phyloP scores from a whole-genome alignment of 176 grass and related monocot species.

The Lolium perenne region DNA sequence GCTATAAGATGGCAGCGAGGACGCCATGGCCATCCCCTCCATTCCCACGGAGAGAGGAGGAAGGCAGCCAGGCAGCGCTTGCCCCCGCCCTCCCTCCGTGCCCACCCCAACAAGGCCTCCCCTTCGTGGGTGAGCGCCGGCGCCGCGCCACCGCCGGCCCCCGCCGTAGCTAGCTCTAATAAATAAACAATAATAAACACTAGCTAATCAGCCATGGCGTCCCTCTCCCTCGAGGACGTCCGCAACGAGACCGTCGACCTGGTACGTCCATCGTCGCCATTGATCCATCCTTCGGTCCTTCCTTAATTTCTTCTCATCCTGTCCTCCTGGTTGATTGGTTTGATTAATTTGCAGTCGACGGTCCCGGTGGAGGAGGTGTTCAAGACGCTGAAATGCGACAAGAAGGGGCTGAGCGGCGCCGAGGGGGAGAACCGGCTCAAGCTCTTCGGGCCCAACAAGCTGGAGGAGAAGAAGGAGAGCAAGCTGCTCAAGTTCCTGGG shows the following conservation, averaged over 20 bases:
- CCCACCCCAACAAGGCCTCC: slow-evolving; percentile 28
- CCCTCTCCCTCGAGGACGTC: slow-evolving; percentile 62
- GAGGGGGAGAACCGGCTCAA: slow-evolving; percentile 62
- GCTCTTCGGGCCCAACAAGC: slow-evolving; percentile 84
- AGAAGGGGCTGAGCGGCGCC: slow-evolving; percentile 62
- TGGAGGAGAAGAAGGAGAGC: slow-evolving; percentile 98
- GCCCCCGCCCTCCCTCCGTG: slow-evolving; percentile 49
- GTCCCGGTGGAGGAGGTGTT: slow-evolving; percentile 80
- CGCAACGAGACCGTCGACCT: slow-evolving; percentile 58
- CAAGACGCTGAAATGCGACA: slow-evolving; percentile 69
- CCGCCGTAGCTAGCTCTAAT: not conserved
- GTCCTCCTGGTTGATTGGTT: too few relatives aligned
- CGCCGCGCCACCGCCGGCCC: not conserved
- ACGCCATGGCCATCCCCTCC: not conserved
- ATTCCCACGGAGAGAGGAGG: slow-evolving; percentile 49
- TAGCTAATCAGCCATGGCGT: slow-evolving; percentile 56
- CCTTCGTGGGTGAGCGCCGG: not conserved
- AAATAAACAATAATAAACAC: slow-evolving; percentile 13
- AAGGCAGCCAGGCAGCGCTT: slow-evolving; percentile 46
- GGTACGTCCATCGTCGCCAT: slow-evolving; percentile 21
- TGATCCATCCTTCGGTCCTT: not conserved
- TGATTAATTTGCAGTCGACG: slow-evolving; percentile 53
- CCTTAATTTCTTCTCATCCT: not conserved
- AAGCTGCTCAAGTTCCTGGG: slow-evolving; percentile 92
- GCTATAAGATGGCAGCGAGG: slow-evolving; percentile 25